These are phyloP conservation scores for Entamoeba histolytica DNA, from an alignment of 208 protist genomes.

Conservation along the genomic window DNA sequence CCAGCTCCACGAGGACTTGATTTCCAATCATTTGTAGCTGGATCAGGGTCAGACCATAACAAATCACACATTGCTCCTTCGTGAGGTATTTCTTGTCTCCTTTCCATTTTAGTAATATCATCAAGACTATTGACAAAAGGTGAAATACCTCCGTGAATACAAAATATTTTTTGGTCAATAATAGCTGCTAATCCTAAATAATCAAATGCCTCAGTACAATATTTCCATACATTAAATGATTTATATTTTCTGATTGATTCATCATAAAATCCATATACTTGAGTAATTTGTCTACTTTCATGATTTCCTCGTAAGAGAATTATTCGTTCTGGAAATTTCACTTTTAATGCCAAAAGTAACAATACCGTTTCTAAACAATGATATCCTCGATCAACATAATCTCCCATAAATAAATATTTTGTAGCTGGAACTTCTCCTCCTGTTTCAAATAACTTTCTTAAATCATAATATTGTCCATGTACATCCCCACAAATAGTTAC, in stretches of 20 bases:
- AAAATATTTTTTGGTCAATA: constrained; percentile 1
- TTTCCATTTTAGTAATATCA: background rate
- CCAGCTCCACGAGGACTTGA: constrained; percentile 79
- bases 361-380: constrained; percentile 89
- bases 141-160: constrained; percentile 5
- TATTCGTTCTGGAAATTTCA: constrained; percentile 55
- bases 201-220: constrained; percentile 98
- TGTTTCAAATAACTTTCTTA: constrained; percentile 78
- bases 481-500: constrained; percentile 40
- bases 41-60: no score
- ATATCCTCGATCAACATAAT: constrained; percentile 91
- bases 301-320: constrained; percentile 35
- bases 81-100: constrained; percentile 37
- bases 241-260: constrained; percentile 95
- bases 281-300: constrained; percentile 28
- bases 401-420: constrained; percentile 78
- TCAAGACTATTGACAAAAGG: background rate
- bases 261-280: constrained; percentile 96
- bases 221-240: constrained; percentile 92
- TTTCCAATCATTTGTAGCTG: constrained; percentile 9
- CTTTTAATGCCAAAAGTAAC: constrained; percentile 81
- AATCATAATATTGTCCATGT: constrained; percentile 70
- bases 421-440: constrained; percentile 72
- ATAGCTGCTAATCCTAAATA: constrained; percentile 75
- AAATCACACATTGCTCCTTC: constrained; percentile 48